Evolutionary conservation across 2,329 filamentous ascomycete species (phyloP).

Genomic region (Penicillium sp.): DNA sequence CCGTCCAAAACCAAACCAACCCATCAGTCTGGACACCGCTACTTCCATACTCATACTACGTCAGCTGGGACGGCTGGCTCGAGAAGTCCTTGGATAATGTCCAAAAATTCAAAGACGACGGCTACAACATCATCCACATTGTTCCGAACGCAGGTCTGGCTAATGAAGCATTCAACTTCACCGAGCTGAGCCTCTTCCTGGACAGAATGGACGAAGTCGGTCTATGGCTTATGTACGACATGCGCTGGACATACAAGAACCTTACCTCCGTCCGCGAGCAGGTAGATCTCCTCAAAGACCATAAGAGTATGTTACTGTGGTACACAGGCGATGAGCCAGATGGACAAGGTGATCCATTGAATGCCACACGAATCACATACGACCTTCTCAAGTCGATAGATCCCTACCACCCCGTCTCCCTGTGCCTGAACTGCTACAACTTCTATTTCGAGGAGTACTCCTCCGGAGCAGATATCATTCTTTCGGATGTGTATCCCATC

Average conservation of each 20-base stretch:
- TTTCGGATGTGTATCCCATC: conserved; percentile 62
- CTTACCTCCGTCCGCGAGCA: conserved; percentile 34
- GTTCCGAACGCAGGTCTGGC: conserved; percentile 41
- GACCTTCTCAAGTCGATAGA: conserved; percentile 52
- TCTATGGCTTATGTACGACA: conserved; percentile 51
- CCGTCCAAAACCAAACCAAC: conserved; percentile 39
- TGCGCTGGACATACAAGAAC: conserved; percentile 45
- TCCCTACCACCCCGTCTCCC: conserved; percentile 61
- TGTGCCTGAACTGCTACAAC: conserved; percentile 63
- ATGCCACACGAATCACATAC: conserved; percentile 46
- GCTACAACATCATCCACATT: conserved; percentile 51
- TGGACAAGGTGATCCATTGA: conserved; percentile 56
- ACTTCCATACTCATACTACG: conserved; percentile 51
- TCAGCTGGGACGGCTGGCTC: conserved; percentile 38
- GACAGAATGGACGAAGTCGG: conserved; percentile 45
- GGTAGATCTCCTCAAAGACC: conserved; percentile 22
- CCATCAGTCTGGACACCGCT: conserved; percentile 36
- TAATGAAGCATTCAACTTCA: conserved; percentile 40
- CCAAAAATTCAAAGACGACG: conserved; percentile 39
- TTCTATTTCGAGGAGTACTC: conserved; percentile 61
- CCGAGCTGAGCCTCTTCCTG: conserved; percentile 42
- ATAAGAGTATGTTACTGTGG: conserved; percentile 44
- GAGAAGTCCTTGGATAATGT: conserved; percentile 32
- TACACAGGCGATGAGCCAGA: conserved; percentile 58
- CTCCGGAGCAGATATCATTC: conserved; percentile 57